Conservation (phyloP, 2,329 filamentous ascomycete genomes). For the Exophiala sp. region DNA sequence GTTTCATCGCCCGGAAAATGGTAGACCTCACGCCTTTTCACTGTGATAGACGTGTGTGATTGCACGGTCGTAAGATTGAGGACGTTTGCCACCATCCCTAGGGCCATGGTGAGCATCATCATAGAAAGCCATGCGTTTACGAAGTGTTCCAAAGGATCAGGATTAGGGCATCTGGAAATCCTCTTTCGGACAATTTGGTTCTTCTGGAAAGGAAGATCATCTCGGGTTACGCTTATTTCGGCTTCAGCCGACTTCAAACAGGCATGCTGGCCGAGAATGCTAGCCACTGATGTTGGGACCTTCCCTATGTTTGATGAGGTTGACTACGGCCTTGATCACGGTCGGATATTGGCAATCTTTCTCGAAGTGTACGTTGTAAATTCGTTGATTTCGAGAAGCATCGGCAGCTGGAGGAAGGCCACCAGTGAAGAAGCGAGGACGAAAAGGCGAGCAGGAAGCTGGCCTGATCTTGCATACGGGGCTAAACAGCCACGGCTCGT, state of each 20-base stretch:
- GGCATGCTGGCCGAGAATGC: slow-evolving; percentile 14
- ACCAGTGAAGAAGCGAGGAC: slow-evolving; percentile 16
- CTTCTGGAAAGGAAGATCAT: slow-evolving; percentile 20
- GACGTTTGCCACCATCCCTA: not conserved
- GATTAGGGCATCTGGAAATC: slow-evolving; percentile 1
- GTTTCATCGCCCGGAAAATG: slow-evolving; percentile 7
- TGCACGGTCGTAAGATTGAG: slow-evolving; percentile 14
- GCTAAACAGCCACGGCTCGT: slow-evolving; percentile 7
- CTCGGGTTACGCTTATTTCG: slow-evolving; percentile 11
- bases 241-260: slow-evolving; percentile 17
- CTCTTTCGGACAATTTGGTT: slow-evolving; percentile 7
- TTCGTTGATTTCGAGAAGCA: slow-evolving; percentile 21
- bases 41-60: slow-evolving; percentile 4
- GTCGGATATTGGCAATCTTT: slow-evolving; percentile 22
- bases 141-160: slow-evolving; percentile 10
- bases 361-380: not conserved
- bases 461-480: slow-evolving; percentile 26
- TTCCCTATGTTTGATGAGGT: slow-evolving; percentile 1
- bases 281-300: slow-evolving; percentile 12
- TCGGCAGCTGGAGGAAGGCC: slow-evolving; percentile 4
- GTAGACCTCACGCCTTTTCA: not conserved
- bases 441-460: not conserved
- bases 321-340: slow-evolving; percentile 17
- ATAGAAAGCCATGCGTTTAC: slow-evolving; percentile 13
- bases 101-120: slow-evolving; percentile 5